phyloP scores from a whole-genome alignment of 2,329 filamentous ascomycete species.

The Fusarium tricinctum region DNA sequence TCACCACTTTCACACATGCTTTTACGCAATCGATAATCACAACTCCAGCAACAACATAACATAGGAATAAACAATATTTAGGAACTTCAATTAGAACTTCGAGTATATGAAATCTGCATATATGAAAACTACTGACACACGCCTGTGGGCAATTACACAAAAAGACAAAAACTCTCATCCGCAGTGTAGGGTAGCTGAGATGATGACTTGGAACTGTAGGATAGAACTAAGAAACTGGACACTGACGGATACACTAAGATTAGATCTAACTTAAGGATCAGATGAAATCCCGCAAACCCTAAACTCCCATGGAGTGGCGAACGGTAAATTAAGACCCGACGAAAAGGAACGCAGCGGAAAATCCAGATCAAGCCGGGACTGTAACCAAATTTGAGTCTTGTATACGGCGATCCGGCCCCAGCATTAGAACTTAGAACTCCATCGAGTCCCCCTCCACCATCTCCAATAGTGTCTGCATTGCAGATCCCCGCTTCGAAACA shows the following conservation, averaged over 20 bases:
- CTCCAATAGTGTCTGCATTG: slow-evolving; percentile 20
- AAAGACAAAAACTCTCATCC: background rate
- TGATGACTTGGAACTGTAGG: no score
- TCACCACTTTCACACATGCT: no score
- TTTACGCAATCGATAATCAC: background rate
- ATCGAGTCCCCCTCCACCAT: slow-evolving; percentile 27
- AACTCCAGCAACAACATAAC: background rate
- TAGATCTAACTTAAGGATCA: background rate
- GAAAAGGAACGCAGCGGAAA: slow-evolving; percentile 2
- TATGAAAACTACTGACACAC: no score
- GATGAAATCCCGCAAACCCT: background rate
- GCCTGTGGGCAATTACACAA: background rate
- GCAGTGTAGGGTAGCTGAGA: background rate
- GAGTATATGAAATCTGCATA: background rate
- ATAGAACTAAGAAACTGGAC: no score
- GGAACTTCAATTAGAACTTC: background rate
- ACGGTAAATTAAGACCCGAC: background rate
- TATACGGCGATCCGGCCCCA: slow-evolving; percentile 35
- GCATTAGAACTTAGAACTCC: slow-evolving; percentile 19
- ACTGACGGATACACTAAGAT: background rate
- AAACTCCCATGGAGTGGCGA: background rate
- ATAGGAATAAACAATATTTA: background rate
- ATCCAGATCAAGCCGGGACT: slow-evolving; percentile 13
- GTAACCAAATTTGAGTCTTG: slow-evolving; percentile 20
- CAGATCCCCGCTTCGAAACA: slow-evolving; percentile 42